phyloP scores from a whole-genome alignment of 1,284 basidiomycete genomes.

The Fomitopsis betulina region DNA sequence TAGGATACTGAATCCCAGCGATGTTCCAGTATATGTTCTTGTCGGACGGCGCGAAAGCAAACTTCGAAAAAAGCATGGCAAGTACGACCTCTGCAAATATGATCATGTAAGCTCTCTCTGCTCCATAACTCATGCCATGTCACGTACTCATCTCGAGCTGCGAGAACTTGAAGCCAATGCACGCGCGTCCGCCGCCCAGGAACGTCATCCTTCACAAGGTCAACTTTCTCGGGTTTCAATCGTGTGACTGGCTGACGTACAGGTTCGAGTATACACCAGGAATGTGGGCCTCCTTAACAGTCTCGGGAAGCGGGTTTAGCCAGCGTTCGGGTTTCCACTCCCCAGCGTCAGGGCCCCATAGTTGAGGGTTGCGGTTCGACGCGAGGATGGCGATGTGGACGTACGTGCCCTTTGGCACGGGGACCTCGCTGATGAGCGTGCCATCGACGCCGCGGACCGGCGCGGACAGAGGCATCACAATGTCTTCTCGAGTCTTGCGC shows the following conservation, averaged over 20 bases:
- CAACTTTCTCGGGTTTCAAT: not conserved
- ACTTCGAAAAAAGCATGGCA: conserved; percentile 10
- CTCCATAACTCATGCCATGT: too few relatives aligned
- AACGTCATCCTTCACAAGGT: conserved; percentile 16
- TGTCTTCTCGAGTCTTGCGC: conserved; percentile 33
- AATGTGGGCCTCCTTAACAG: conserved; percentile 11
- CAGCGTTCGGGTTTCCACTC: conserved; percentile 13
- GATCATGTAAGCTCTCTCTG: not conserved
- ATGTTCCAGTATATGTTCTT: conserved; percentile 20
- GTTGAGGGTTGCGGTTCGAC: conserved; percentile 33
- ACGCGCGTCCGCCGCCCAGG: conserved; percentile 17
- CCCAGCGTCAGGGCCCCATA: conserved; percentile 9
- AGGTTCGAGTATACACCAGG: conserved; percentile 18
- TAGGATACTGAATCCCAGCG: conserved; percentile 16
- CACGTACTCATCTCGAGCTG: conserved; percentile 15
- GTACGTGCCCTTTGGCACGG: conserved; percentile 40
- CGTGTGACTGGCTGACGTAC: conserved; percentile 3
- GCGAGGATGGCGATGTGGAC: conserved; percentile 35
- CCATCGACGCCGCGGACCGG: conserved; percentile 39
- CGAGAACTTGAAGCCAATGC: conserved; percentile 19
- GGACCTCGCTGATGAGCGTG: conserved; percentile 31
- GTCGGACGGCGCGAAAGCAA: conserved; percentile 11
- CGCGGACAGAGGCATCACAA: conserved; percentile 43
- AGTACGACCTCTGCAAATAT: conserved; percentile 9
- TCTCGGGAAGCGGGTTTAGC: conserved; percentile 14